phyloP scores from a whole-genome alignment of 2,329 filamentous ascomycete genomes.

The Fusarium sp. region DNA sequence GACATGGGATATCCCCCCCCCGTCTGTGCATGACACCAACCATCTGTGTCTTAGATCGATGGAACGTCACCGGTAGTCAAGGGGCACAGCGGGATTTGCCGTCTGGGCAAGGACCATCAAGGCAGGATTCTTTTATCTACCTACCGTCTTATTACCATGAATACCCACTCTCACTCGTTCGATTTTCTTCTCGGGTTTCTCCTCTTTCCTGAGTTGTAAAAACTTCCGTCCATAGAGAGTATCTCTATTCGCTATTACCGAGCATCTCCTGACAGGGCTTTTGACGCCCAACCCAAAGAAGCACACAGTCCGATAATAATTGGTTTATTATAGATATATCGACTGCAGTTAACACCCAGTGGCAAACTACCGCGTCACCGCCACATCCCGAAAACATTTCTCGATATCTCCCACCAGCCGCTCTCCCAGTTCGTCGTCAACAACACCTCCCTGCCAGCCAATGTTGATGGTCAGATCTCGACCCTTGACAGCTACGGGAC shows the following conservation, averaged over 20 bases:
- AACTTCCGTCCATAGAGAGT: neutral
- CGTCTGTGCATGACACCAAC: neutral
- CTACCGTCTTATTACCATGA: neutral
- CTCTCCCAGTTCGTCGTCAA: conserved; percentile 20
- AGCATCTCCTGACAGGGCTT: neutral
- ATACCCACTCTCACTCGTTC: neutral
- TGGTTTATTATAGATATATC: neutral
- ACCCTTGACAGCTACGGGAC: conserved; percentile 16
- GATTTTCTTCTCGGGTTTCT: too few species aligned
- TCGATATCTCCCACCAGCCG: conserved; percentile 5
- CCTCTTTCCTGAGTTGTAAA: too few species aligned
- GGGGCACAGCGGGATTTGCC: neutral
- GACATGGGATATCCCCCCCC: neutral
- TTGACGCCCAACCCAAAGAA: neutral
- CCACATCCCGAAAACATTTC: conserved; percentile 13
- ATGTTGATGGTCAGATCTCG: conserved; percentile 30
- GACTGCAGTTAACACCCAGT: neutral
- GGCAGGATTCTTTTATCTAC: neutral
- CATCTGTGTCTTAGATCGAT: neutral
- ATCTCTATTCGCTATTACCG: neutral
- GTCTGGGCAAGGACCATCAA: neutral
- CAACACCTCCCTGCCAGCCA: conserved; percentile 31
- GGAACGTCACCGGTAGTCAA: neutral
- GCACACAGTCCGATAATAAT: neutral
- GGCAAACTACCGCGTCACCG: neutral